These are phyloP conservation scores for Didymella segeticola DNA, from an alignment of 2,329 filamentous ascomycete species.

Conservation along the genomic window DNA sequence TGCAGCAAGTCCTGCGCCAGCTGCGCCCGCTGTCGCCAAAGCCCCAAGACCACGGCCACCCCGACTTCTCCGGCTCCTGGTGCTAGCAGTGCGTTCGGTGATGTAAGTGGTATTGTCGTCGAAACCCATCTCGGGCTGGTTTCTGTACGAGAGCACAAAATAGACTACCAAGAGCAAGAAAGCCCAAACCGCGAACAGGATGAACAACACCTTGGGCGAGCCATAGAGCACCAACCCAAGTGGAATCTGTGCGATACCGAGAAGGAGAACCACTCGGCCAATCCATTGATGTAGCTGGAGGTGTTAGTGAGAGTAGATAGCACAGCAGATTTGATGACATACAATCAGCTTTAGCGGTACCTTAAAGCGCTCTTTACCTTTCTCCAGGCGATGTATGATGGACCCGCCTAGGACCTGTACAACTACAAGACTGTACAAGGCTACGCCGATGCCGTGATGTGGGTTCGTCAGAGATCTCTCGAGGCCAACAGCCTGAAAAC, in stretches of 20 bases:
- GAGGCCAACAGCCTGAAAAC: constrained; percentile 79
- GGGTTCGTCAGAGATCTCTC: constrained; percentile 77
- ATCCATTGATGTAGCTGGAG: constrained; percentile 85
- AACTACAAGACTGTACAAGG: constrained; percentile 75
- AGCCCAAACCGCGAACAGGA: constrained; percentile 83
- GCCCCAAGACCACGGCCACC: constrained; percentile 51
- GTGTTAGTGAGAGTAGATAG: constrained; percentile 18
- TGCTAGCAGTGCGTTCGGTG: constrained; percentile 59
- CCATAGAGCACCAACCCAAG: constrained; percentile 91
- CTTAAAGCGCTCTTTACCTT: constrained; percentile 59
- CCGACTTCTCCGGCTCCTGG: constrained; percentile 40
- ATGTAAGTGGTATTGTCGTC: constrained; percentile 66
- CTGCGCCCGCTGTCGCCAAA: constrained; percentile 61
- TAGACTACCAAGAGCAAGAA: constrained; percentile 75
- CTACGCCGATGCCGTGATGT: constrained; percentile 83
- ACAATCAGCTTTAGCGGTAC: constrained; percentile 66
- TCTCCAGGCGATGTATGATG: constrained; percentile 64
- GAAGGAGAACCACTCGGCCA: constrained; percentile 76
- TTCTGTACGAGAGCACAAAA: constrained; percentile 80
- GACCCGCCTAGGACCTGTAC: constrained; percentile 74
- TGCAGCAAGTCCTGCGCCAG: constrained; percentile 65
- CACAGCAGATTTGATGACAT: constrained; percentile 24
- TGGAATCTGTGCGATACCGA: constrained; percentile 87
- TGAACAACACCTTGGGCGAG: constrained; percentile 82
- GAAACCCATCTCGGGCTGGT: constrained; percentile 60